A percentile compares a stretch with the other conserved stretches of the same genome.
These are phyloP conservation scores for Tothia fuscella DNA, from an alignment of 2,329 filamentous ascomycete species.

Conservation along the genomic window DNA sequence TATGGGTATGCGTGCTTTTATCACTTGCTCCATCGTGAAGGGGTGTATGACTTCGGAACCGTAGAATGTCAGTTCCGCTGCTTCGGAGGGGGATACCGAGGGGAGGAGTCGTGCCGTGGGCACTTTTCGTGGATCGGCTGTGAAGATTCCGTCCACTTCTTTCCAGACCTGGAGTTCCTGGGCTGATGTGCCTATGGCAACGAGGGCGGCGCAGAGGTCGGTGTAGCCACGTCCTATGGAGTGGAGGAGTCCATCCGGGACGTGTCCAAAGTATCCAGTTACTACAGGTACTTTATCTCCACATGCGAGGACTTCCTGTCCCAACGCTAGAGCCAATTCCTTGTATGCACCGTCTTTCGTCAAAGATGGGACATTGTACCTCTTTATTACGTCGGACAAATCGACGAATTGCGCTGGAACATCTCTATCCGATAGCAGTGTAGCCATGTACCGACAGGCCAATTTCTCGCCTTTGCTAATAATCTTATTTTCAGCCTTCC, in stretches of 20 bases:
- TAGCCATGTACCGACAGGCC: constrained; percentile 82
- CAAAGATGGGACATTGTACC: constrained; percentile 19
- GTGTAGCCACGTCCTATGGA: constrained; percentile 94
- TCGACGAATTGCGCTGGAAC: constrained; percentile 86
- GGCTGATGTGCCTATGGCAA: constrained; percentile 78
- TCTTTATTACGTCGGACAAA: constrained; percentile 68
- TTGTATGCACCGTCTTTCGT: constrained; percentile 36
- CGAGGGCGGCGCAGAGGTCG: constrained; percentile 84
- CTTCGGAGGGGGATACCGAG: constrained; percentile 85
- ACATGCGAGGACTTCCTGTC: constrained; percentile 29
- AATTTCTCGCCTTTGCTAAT: constrained; percentile 94
- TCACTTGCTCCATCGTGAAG: constrained; percentile 69
- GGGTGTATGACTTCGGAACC: constrained; percentile 90
- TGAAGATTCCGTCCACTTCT: constrained; percentile 94
- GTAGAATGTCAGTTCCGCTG: constrained; percentile 74
- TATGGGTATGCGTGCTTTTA: constrained; percentile 66
- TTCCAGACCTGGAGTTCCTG: constrained; percentile 96
- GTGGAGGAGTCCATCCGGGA: constrained; percentile 81
- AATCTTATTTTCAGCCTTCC: constrained; percentile 53
- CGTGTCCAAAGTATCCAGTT: constrained; percentile 90
- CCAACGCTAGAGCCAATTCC: constrained; percentile 29
- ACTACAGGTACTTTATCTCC: constrained; percentile 36
- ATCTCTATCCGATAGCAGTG: constrained; percentile 66
- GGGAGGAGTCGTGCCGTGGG: constrained; percentile 83
- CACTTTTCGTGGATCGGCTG: constrained; percentile 73